A percentile compares a stretch with the other conserved stretches of the same genome.
phyloP scores from a whole-genome alignment of 2,329 filamentous ascomycete species.

The Sphaceloma murrayae region DNA sequence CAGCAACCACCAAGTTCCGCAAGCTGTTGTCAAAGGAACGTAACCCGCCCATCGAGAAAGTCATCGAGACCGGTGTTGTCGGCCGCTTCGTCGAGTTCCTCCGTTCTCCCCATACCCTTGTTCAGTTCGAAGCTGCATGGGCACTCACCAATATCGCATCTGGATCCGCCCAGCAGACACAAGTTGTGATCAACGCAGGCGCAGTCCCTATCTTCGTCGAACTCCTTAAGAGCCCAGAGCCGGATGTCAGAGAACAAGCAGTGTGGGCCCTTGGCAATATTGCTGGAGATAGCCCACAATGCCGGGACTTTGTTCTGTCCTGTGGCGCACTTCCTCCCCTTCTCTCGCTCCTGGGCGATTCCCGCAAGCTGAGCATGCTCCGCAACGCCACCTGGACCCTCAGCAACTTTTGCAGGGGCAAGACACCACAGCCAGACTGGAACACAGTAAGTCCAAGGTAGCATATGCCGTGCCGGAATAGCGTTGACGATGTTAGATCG shows the following conservation, averaged over 20 bases:
- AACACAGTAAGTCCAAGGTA: conserved; percentile 59
- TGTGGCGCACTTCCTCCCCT: conserved; percentile 86
- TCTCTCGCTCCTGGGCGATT: conserved; percentile 82
- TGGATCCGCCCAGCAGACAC: conserved; percentile 91
- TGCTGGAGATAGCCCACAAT: conserved; percentile 93
- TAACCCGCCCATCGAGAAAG: conserved; percentile 97
- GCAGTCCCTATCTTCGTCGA: conserved; percentile 98
- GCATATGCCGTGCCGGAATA: conserved; percentile 6
- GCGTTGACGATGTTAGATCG: conserved; percentile 63
- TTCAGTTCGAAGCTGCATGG: conserved; percentile 99
- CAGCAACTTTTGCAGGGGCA: conserved; percentile 99
- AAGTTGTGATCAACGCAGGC: conserved; percentile 96
- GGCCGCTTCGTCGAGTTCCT: conserved; percentile 97
- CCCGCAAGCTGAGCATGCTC: conserved; percentile 98
- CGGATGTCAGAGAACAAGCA: conserved; percentile 94
- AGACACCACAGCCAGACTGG: conserved; percentile 98
- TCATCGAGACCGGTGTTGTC: conserved; percentile 98
- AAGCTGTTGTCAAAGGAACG: conserved; percentile 98
- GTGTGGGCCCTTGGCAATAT: conserved; percentile 99
- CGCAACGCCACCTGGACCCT: conserved; percentile 97
- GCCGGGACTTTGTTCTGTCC: conserved; percentile 90
- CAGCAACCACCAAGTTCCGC: conserved; percentile 95
- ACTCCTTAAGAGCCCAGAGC: conserved; percentile 87
- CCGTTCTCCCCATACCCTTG: conserved; percentile 90
- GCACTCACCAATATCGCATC: conserved; percentile 98